These are phyloP conservation scores for Saitoella complicata DNA, from an alignment of 805 yeast genomes.

Conservation along the genomic window DNA sequence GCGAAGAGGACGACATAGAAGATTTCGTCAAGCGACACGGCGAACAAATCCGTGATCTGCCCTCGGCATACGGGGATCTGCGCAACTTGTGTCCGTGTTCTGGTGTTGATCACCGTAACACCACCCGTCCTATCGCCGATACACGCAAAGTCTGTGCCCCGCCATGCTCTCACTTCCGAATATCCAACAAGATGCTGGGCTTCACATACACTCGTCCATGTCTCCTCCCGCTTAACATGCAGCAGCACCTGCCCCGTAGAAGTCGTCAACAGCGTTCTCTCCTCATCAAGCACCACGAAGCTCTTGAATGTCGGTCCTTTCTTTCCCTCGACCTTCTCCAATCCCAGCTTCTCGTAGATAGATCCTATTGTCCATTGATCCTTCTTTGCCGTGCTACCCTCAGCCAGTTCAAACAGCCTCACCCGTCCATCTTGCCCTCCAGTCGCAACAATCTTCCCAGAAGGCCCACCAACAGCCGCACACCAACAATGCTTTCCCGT, in stretches of 20 bases:
- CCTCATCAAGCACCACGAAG: background rate
- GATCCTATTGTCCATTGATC: background rate
- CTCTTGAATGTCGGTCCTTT: constrained; percentile 8
- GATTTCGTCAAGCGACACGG: constrained; percentile 29
- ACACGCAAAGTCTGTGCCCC: constrained; percentile 2
- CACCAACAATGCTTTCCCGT: constrained; percentile 77
- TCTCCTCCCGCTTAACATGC: constrained; percentile 1
- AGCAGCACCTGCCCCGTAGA: constrained; percentile 14
- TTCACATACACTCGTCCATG: constrained; percentile 20
- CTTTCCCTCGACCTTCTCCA: constrained; percentile 15
- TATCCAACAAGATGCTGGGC: constrained; percentile 23
- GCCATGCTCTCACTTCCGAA: constrained; percentile 29
- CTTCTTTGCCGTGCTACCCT: constrained; percentile 14
- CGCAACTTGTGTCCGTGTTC: constrained; percentile 16
- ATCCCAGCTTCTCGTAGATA: constrained; percentile 6
- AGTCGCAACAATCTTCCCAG: constrained; percentile 41
- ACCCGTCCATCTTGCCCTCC: constrained; percentile 92
- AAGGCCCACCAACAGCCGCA: constrained; percentile 39
- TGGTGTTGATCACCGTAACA: constrained; percentile 15
- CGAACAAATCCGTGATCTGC: background rate
- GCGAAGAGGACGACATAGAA: constrained; percentile 40
- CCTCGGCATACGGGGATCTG: background rate
- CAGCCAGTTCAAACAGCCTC: constrained; percentile 25
- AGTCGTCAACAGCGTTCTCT: constrained; percentile 15
- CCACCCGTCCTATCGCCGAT: constrained; percentile 20